Percentiles rank a stretch among this genome's conserved stretches.
These are phyloP conservation scores for Phytophthora foliorum DNA, from an alignment of 352 stramenopile genomes.

Conservation along the genomic window DNA sequence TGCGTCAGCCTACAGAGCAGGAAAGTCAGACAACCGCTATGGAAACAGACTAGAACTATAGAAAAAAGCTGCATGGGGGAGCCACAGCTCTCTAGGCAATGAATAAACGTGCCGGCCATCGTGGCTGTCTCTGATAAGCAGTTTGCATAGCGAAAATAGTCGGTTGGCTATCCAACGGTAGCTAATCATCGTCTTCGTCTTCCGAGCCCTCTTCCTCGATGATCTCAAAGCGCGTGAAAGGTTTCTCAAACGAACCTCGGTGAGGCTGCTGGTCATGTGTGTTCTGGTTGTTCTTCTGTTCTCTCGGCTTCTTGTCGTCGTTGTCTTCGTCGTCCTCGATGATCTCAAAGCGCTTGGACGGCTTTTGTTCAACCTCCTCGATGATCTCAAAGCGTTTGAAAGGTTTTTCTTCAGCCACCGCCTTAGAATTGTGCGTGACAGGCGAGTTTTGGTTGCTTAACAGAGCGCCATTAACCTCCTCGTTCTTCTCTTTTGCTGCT, in stretches of 20 bases:
- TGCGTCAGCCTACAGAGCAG: constrained; percentile 50
- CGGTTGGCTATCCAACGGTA: neutral
- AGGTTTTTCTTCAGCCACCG: constrained; percentile 29
- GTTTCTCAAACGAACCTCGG: constrained; percentile 22
- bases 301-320: constrained; percentile 1
- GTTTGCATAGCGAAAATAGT: neutral
- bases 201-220: constrained; percentile 54
- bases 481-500: constrained; percentile 75
- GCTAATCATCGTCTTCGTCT: constrained; percentile 48
- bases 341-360: constrained; percentile 74
- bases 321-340: constrained; percentile 54
- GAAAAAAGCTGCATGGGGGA: constrained; percentile 19
- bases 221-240: constrained; percentile 76
- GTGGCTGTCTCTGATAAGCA: constrained; percentile 14
- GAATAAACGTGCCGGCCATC: constrained; percentile 17
- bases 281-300: constrained; percentile 24
- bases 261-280: constrained; percentile 12
- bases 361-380: constrained; percentile 45
- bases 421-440: constrained; percentile 3
- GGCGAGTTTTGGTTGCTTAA: constrained; percentile 36
- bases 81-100: constrained; percentile 15
- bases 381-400: constrained; percentile 84
- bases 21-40: constrained; percentile 47
- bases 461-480: constrained; percentile 65
- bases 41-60: constrained; percentile 55